A percentile compares a stretch with the other conserved stretches of the same genome.
These are phyloP conservation scores for Aspergillus awamori DNA, from an alignment of 2,329 filamentous ascomycete genomes.

Conservation along the genomic window DNA sequence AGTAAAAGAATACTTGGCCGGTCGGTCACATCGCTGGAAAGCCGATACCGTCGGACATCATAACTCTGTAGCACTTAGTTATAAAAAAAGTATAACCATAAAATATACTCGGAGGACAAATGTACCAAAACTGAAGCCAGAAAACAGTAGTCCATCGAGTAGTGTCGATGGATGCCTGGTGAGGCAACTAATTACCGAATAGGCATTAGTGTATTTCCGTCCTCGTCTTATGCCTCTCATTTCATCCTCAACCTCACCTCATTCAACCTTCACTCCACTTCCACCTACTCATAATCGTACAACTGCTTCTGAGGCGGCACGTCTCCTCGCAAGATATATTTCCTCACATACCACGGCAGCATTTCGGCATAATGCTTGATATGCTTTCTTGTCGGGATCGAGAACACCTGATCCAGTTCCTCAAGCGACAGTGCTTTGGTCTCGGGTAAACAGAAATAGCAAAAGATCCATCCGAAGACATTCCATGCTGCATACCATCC, in stretches of 20 bases:
- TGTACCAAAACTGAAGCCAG: too few species aligned
- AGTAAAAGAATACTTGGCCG: too few species aligned
- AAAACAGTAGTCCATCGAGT: too few species aligned
- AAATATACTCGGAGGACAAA: too few species aligned
- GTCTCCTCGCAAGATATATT: constrained; percentile 30
- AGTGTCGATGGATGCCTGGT: too few species aligned
- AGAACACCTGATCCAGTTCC: constrained; percentile 58
- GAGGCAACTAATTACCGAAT: too few species aligned
- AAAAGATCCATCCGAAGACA: constrained; percentile 46
- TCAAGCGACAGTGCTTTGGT: constrained; percentile 43
- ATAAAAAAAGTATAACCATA: too few species aligned
- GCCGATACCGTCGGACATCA: too few species aligned
- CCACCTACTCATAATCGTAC: constrained; percentile 27
- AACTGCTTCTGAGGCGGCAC: constrained; percentile 32
- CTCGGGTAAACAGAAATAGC: constrained; percentile 40
- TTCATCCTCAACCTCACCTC: neutral
- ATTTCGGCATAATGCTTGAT: constrained; percentile 21
- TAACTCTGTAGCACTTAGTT: too few species aligned
- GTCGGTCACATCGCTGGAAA: too few species aligned
- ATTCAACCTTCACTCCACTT: neutral
- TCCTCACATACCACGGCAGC: constrained; percentile 35
- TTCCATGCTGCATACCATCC: constrained; percentile 52
- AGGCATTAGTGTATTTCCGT: too few species aligned
- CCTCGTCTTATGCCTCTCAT: too few species aligned
- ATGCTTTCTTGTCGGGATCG: constrained; percentile 49